phyloP scores from a whole-genome alignment of 805 yeast genomes.

The Candida dajiaensis region DNA sequence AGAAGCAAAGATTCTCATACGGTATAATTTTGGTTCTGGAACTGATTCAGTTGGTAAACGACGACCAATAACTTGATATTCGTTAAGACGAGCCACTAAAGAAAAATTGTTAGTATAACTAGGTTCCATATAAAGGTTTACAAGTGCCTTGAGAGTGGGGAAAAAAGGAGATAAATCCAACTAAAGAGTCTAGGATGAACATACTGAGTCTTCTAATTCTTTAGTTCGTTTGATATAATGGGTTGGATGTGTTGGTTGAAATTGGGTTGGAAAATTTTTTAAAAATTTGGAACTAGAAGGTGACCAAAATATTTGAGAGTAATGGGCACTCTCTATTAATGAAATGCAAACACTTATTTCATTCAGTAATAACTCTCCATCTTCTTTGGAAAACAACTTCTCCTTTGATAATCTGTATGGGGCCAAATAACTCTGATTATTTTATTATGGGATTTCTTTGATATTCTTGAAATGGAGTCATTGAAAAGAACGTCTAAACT shows the following conservation, averaged over 20 bases:
- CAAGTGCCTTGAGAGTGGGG: background rate
- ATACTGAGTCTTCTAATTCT: background rate
- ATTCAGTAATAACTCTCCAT: too few species aligned
- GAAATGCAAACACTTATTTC: too few species aligned
- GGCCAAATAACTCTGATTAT: background rate
- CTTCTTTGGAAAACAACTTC: too few species aligned
- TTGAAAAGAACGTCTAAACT: too few species aligned
- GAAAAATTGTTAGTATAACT: conserved; percentile 7
- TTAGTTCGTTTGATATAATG: background rate
- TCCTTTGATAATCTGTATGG: background rate
- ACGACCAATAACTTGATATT: conserved; percentile 99
- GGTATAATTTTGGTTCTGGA: conserved; percentile 99
- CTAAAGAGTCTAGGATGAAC: background rate
- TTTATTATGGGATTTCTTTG: background rate
- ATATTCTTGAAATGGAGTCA: background rate
- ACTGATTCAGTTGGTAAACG: conserved; percentile 98
- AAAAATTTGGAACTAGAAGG: background rate
- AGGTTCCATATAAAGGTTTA: too few species aligned
- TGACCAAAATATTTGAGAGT: too few species aligned
- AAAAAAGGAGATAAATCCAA: background rate
- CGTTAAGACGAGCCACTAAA: conserved; percentile 92
- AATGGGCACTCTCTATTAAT: background rate
- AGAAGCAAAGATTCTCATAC: conserved; percentile 99
- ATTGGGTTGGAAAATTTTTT: background rate
- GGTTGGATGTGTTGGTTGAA: background rate